A percentile compares a stretch with the other conserved stretches of the same genome.
Conservation (phyloP, 2,329 filamentous ascomycete species). For the Trichoderma sp. region DNA sequence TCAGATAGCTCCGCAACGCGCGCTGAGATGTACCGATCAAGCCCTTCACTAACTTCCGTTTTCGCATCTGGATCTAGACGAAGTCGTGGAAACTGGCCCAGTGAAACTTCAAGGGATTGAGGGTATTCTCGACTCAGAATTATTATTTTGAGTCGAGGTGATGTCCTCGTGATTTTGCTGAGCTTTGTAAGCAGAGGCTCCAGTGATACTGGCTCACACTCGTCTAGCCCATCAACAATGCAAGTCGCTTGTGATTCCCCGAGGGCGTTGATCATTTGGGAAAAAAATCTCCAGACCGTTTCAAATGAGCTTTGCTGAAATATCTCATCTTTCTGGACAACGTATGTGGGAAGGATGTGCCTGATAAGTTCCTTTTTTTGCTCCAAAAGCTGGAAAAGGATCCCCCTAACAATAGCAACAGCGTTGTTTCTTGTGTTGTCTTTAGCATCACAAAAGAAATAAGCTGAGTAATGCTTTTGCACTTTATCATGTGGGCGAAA, state of each 20-base stretch:
- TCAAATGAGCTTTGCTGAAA: background rate
- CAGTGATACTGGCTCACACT: background rate
- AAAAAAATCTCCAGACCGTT: background rate
- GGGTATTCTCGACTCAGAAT: background rate
- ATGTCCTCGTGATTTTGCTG: background rate
- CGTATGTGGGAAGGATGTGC: background rate
- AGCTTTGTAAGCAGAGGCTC: background rate
- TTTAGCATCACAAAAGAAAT: background rate
- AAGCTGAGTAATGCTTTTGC: background rate
- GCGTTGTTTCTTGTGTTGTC: background rate
- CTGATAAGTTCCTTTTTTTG: background rate
- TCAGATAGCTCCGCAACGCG: background rate
- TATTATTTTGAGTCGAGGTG: background rate
- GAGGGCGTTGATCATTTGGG: background rate
- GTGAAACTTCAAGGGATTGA: rapidly evolving
- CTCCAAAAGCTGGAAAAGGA: background rate
- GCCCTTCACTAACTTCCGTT: background rate
- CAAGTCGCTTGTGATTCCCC: background rate
- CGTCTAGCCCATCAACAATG: background rate
- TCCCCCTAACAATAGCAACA: background rate
- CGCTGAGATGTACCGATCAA: background rate
- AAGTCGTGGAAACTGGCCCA: background rate
- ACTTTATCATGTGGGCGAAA: background rate
- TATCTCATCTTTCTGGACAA: background rate
- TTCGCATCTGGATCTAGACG: background rate